These are phyloP conservation scores for Ascochyta clinopodiicola DNA, from an alignment of 2,329 filamentous ascomycete species.

Conservation along the genomic window DNA sequence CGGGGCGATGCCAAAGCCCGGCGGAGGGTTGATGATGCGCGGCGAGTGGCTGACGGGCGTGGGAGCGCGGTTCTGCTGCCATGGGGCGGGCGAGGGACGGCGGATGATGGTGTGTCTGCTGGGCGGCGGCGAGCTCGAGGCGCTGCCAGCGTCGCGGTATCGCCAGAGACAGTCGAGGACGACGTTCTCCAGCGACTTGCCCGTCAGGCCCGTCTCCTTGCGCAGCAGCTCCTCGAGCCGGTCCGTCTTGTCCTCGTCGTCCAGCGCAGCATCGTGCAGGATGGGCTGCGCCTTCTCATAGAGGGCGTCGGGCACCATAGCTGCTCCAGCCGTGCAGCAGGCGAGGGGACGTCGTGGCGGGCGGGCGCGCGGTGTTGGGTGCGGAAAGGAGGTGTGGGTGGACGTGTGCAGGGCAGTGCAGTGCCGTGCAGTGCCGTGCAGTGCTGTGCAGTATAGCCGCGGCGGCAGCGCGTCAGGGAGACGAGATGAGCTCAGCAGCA, in stretches of 20 bases:
- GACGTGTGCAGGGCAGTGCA: not conserved
- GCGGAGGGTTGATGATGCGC: conserved; percentile 78
- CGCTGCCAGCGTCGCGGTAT: conserved; percentile 68
- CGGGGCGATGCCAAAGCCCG: conserved; percentile 75
- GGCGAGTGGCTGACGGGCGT: conserved; percentile 86
- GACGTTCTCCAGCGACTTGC: conserved; percentile 82
- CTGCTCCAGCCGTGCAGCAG: conserved; percentile 29
- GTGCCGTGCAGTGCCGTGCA: no score
- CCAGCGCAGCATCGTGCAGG: conserved; percentile 79
- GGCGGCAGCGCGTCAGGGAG: conserved; percentile 6
- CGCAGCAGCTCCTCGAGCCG: conserved; percentile 85
- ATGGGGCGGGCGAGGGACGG: conserved; percentile 88
- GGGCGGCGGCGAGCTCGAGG: conserved; percentile 78
- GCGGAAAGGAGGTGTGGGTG: conserved; percentile 2
- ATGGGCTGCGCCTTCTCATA: conserved; percentile 91
- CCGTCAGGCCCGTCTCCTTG: conserved; percentile 76
- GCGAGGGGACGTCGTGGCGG: not conserved
- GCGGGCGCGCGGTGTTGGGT: conserved; percentile 9
- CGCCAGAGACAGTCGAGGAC: conserved; percentile 91
- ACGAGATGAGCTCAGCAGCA: not conserved
- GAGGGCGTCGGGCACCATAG: conserved; percentile 90
- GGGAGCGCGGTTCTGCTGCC: conserved; percentile 76
- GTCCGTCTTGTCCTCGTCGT: conserved; percentile 96
- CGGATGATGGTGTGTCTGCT: conserved; percentile 89
- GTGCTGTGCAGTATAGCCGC: not conserved